Percentiles rank a stretch among this genome's conserved stretches.
These are phyloP conservation scores for Coemansia erecta DNA, from an alignment of 192 early-diverging fungal genomes.

Conservation along the genomic window DNA sequence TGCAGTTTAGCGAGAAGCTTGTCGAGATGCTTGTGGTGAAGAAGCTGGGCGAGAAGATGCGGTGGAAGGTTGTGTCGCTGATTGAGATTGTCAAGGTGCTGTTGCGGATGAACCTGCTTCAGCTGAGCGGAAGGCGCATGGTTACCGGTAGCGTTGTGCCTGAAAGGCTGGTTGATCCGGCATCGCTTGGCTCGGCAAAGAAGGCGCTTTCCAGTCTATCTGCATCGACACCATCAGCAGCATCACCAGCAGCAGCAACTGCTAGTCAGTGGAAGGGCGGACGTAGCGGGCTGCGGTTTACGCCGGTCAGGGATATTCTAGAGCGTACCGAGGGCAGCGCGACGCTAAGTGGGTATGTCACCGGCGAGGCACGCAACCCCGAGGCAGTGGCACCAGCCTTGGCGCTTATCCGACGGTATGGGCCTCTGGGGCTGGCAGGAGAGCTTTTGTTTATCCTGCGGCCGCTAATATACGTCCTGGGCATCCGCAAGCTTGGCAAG, in stretches of 20 bases:
- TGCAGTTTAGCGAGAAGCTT: conserved; percentile 72
- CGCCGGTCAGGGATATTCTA: conserved; percentile 45
- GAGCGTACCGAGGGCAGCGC: conserved; percentile 31
- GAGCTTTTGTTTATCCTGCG: conserved; percentile 83
- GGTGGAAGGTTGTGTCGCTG: conserved; percentile 61
- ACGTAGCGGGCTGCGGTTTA: conserved; percentile 55
- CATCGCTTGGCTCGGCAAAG: conserved; percentile 20
- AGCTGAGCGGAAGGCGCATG: conserved; percentile 39
- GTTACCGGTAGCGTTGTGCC: conserved; percentile 39
- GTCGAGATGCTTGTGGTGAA: conserved; percentile 77
- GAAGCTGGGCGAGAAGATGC: conserved; percentile 57
- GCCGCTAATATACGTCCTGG: conserved; percentile 83
- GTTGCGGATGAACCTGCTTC: conserved; percentile 28
- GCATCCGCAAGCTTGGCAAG: conserved; percentile 69
- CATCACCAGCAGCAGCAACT: neutral
- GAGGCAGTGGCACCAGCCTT: conserved; percentile 65
- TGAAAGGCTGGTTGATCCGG: conserved; percentile 52
- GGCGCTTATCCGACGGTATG: conserved; percentile 64
- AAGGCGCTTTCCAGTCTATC: conserved; percentile 1
- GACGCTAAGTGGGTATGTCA: conserved; percentile 20
- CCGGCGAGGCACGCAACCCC: conserved; percentile 47
- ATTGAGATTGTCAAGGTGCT: conserved; percentile 71
- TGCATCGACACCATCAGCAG: neutral
- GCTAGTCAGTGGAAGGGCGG: conserved; percentile 49
- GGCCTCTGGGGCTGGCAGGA: conserved; percentile 56